These are phyloP conservation scores for Globisporangium viniferum DNA, from an alignment of 352 stramenopile species.

Conservation along the genomic window DNA sequence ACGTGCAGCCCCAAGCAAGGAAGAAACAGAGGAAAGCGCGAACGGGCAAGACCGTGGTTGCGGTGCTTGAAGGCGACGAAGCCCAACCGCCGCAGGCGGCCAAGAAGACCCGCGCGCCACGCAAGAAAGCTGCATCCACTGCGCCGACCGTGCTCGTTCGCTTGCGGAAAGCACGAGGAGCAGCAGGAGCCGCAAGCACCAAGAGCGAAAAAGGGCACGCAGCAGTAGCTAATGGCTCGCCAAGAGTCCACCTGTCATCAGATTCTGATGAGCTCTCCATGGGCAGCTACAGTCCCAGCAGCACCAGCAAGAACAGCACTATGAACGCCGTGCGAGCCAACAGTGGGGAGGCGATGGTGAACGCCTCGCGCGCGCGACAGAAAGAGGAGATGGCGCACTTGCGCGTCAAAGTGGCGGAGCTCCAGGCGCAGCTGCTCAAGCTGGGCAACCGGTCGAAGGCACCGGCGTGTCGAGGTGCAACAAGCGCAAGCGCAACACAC, in stretches of 20 bases:
- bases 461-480: neutral
- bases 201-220: too few species aligned
- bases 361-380: slow-evolving; percentile 44
- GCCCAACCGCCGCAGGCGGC: neutral
- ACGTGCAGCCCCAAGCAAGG: neutral
- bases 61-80: neutral
- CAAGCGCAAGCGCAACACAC: neutral
- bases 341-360: slow-evolving; percentile 5
- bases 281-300: neutral
- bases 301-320: neutral
- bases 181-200: too few species aligned
- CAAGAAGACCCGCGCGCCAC: neutral
- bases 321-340: neutral
- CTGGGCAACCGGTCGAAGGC: neutral
- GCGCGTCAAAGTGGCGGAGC: slow-evolving; percentile 40
- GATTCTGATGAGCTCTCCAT: neutral
- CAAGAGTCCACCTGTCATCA: neutral
- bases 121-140: neutral
- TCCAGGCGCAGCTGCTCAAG: slow-evolving; percentile 28
- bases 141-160: neutral
- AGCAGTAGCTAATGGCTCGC: too few species aligned
- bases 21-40: neutral
- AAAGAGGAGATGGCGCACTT: slow-evolving; percentile 43
- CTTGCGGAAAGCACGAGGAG: neutral
- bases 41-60: neutral